A percentile compares a stretch with the other conserved stretches of the same genome.
Conservation (phyloP, 768 basidiomycete genomes). For the Lentinus tigrinus region DNA sequence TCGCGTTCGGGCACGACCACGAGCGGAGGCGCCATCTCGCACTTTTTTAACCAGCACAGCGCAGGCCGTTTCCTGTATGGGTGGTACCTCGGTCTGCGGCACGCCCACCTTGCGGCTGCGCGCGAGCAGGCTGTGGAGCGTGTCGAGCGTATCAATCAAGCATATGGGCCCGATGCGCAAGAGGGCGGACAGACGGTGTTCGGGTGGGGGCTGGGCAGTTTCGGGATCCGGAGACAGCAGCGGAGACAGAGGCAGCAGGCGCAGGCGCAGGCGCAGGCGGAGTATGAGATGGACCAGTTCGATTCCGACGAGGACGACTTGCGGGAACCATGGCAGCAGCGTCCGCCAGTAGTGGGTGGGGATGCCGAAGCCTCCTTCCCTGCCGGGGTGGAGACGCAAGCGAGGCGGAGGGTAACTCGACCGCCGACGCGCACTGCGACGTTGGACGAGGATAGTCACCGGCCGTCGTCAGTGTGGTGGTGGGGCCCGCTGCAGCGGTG, state of each 20-base stretch:
- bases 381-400: neutral
- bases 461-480: slow-evolving; percentile 63
- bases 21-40: slow-evolving; percentile 3
- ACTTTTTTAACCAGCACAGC: slow-evolving; percentile 9
- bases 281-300: slow-evolving; percentile 13
- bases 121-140: slow-evolving; percentile 70
- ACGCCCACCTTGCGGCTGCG: slow-evolving; percentile 70
- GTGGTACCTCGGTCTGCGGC: slow-evolving; percentile 61
- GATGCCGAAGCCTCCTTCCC: neutral
- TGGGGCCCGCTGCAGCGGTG: slow-evolving; percentile 76
- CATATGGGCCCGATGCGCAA: slow-evolving; percentile 42
- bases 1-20: neutral
- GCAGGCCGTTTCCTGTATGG: slow-evolving; percentile 37
- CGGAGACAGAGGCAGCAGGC: slow-evolving; percentile 26
- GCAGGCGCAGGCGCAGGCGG: slow-evolving; percentile 22
- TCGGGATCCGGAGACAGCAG: slow-evolving; percentile 47
- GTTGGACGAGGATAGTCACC: slow-evolving; percentile 8
- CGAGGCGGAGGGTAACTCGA: neutral
- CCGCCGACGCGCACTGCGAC: neutral
- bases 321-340: neutral
- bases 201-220: slow-evolving; percentile 78
- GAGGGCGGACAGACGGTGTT: slow-evolving; percentile 31
- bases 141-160: slow-evolving; percentile 61
- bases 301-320: slow-evolving; percentile 11
- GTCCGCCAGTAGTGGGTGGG: no score